phyloP scores from a whole-genome alignment of 2,329 filamentous ascomycete genomes.

The Trichoderma sp. region DNA sequence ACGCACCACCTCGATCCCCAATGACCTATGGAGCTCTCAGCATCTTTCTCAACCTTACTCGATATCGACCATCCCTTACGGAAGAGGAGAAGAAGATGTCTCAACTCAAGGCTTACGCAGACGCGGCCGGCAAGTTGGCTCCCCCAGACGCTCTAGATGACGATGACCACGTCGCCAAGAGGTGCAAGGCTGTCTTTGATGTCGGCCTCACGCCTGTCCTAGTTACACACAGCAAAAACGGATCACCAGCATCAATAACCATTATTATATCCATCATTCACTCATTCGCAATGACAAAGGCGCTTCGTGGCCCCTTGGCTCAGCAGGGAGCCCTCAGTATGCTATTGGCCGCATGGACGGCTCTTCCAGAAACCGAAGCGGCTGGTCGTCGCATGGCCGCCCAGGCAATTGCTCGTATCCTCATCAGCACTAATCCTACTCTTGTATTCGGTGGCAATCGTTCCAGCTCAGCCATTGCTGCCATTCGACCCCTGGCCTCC shows the following conservation, averaged over 20 bases:
- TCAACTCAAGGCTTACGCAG: slow-evolving; percentile 91
- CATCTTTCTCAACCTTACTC: slow-evolving; percentile 80
- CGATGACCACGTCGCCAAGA: slow-evolving; percentile 68
- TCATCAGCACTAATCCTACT: slow-evolving; percentile 81
- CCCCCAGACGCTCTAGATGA: slow-evolving; percentile 68
- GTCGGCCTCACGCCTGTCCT: slow-evolving; percentile 75
- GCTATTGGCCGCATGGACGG: slow-evolving; percentile 67
- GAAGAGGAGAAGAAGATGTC: slow-evolving; percentile 92
- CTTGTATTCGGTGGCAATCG: slow-evolving; percentile 79
- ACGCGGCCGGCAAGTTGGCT: slow-evolving; percentile 68
- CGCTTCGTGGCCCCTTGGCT: slow-evolving; percentile 73
- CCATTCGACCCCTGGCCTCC: slow-evolving; percentile 76
- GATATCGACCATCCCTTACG: slow-evolving; percentile 71
- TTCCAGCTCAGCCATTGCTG: slow-evolving; percentile 70
- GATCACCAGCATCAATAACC: slow-evolving; percentile 66
- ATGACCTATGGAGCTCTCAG: slow-evolving; percentile 82
- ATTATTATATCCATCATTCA: slow-evolving; percentile 75
- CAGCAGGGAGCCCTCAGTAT: slow-evolving; percentile 93
- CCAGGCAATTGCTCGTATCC: slow-evolving; percentile 77
- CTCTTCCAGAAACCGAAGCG: slow-evolving; percentile 53
- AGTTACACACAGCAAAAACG: slow-evolving; percentile 69
- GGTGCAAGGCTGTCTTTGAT: slow-evolving; percentile 77
- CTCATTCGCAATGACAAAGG: slow-evolving; percentile 70
- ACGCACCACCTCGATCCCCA: slow-evolving; percentile 61
- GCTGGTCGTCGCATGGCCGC: slow-evolving; percentile 59